Percentiles rank a stretch among this genome's conserved stretches.
Conservation (phyloP, 305 asterid species). For the Fraxinus latifolia region DNA sequence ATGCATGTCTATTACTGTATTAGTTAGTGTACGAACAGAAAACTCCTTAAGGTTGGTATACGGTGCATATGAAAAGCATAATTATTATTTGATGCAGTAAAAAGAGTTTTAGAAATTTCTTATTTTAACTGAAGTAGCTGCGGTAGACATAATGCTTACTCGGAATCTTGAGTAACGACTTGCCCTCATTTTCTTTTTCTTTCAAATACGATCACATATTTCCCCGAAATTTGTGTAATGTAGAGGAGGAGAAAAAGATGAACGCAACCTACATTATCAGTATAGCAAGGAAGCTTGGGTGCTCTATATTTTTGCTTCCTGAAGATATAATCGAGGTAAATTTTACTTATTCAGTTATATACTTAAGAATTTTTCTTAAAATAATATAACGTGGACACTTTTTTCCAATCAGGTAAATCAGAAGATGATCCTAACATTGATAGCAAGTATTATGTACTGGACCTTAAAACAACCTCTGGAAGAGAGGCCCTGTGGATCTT, state of each 20-base stretch:
- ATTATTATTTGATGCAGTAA: neutral
- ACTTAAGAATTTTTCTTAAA: neutral
- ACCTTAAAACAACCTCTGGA: conserved; percentile 67
- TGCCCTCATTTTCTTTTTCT: neutral
- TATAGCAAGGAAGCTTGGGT: conserved; percentile 91
- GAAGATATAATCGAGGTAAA: conserved; percentile 90
- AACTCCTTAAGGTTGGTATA: neutral
- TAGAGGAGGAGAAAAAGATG: conserved; percentile 90
- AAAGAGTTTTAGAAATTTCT: neutral
- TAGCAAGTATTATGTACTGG: conserved; percentile 97
- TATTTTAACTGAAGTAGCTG: neutral
- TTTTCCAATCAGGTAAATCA: conserved; percentile 64
- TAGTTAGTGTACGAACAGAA: neutral
- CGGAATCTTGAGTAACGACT: neutral
- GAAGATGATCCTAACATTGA: conserved; percentile 88
- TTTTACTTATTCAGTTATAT: neutral
- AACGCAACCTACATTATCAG: conserved; percentile 89
- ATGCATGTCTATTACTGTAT: neutral
- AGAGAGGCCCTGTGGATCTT: conserved; percentile 53
- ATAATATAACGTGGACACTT: neutral
- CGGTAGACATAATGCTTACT: neutral
- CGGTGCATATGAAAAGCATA: neutral
- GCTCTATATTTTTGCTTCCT: conserved; percentile 89
- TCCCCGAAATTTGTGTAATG: conserved; percentile 19
- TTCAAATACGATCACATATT: neutral